phyloP scores from a whole-genome alignment of 2,329 filamentous ascomycete genomes.

The Penicillium sp. region DNA sequence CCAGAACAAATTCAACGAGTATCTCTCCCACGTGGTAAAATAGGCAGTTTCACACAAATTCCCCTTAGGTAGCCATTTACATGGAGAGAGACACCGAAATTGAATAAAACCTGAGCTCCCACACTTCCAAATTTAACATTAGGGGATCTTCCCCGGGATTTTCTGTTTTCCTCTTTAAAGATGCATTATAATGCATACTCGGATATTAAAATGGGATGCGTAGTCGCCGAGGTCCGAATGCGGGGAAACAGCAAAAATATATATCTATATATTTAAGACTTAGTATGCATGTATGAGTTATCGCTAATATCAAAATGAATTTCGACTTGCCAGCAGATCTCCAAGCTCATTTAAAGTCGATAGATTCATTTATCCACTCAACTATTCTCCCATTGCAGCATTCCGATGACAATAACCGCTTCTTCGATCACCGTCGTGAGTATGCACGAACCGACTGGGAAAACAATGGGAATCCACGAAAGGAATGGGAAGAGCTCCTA shows the following conservation, averaged over 20 bases:
- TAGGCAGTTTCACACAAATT: not conserved
- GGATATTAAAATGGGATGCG: not conserved
- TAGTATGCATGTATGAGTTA: too few relatives aligned
- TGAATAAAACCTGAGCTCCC: not conserved
- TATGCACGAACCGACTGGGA: constrained; percentile 62
- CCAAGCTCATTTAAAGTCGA: constrained; percentile 45
- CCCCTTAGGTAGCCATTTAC: not conserved
- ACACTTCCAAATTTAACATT: not conserved
- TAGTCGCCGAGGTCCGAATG: constrained; percentile 18
- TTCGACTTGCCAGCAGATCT: constrained; percentile 56
- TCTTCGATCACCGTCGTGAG: constrained; percentile 65
- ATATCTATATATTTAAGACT: not conserved
- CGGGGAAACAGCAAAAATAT: constrained; percentile 8
- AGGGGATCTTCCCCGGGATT: not conserved
- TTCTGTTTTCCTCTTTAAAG: too few relatives aligned
- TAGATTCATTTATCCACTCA: constrained; percentile 57
- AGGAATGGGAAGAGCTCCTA: constrained; percentile 59
- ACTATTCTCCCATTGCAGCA: constrained; percentile 47
- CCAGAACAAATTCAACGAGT: not conserved
- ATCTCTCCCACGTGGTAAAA: not conserved
- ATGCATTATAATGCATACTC: not conserved
- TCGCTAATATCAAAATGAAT: constrained; percentile 42
- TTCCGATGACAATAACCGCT: constrained; percentile 58
- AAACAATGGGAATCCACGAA: constrained; percentile 53
- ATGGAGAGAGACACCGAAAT: not conserved